These are phyloP conservation scores for Tetracladium marchalianum DNA, from an alignment of 495 filamentous ascomycete genomes.

Conservation along the genomic window DNA sequence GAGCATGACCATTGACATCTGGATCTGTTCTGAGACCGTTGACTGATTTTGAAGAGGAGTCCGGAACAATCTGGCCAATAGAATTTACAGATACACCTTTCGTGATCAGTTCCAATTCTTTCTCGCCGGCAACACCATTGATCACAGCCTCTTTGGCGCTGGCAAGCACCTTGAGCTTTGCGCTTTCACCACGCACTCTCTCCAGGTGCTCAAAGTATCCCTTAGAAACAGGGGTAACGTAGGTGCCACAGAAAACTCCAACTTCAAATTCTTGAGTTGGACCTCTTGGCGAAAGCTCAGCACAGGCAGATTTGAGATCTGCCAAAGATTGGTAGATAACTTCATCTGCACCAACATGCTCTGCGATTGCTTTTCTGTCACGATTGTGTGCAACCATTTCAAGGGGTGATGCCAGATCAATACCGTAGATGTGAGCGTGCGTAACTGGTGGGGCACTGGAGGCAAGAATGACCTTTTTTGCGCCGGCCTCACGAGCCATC, in stretches of 20 bases:
- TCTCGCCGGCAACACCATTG: constrained; percentile 51
- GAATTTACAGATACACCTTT: constrained; percentile 49
- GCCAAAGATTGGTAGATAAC: constrained; percentile 85
- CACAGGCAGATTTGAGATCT: constrained; percentile 73
- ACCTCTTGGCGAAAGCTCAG: constrained; percentile 49
- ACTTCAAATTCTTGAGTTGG: constrained; percentile 62
- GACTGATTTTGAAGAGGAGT: not conserved
- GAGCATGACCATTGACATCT: constrained; percentile 13
- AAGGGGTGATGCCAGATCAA: constrained; percentile 71
- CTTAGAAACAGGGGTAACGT: constrained; percentile 73
- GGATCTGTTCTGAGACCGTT: constrained; percentile 1
- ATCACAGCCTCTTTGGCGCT: constrained; percentile 59
- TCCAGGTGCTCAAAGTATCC: constrained; percentile 86
- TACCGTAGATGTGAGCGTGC: constrained; percentile 63
- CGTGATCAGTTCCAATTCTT: constrained; percentile 51
- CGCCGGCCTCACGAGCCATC: constrained; percentile 88
- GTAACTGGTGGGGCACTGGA: constrained; percentile 82
- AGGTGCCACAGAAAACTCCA: constrained; percentile 92
- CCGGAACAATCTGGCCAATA: constrained; percentile 34
- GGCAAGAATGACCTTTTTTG: constrained; percentile 83
- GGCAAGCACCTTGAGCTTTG: constrained; percentile 61
- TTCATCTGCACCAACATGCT: constrained; percentile 80
- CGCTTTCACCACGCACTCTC: constrained; percentile 58
- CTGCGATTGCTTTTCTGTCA: constrained; percentile 54
- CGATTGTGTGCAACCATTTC: constrained; percentile 83